phyloP scores from a whole-genome alignment of 139 green algal genomes.

The Micractinium sp. region DNA sequence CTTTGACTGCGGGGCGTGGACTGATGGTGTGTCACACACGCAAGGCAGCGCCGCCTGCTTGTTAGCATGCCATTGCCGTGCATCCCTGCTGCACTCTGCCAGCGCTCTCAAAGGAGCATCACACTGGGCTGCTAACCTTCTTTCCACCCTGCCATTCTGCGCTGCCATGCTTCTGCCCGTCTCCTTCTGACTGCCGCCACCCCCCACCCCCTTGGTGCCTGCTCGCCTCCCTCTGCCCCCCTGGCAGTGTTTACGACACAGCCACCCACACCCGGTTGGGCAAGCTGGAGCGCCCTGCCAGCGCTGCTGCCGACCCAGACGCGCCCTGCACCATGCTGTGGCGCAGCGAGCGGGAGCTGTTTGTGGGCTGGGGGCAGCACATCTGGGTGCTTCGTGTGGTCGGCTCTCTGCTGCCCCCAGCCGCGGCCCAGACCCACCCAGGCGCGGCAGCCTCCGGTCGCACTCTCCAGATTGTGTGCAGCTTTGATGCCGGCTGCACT shows the following conservation, averaged over 20 bases:
- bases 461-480: conserved; percentile 55
- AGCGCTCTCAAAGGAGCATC: too few species aligned
- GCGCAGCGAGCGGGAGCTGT: conserved; percentile 67
- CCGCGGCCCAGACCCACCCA: neutral
- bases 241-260: conserved; percentile 81
- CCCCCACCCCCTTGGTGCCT: neutral
- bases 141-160: too few species aligned
- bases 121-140: too few species aligned
- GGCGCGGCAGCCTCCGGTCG: neutral
- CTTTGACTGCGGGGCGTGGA: neutral
- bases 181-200: too few species aligned
- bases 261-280: conserved; percentile 52
- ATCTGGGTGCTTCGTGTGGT: conserved; percentile 66
- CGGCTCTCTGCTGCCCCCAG: neutral
- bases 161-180: too few species aligned
- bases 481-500: conserved; percentile 36
- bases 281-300: conserved; percentile 38
- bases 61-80: neutral
- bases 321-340: conserved; percentile 63
- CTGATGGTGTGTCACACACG: neutral
- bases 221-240: neutral
- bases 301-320: neutral
- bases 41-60: neutral
- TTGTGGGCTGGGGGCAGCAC: conserved; percentile 76
- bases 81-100: too few species aligned